phyloP scores from a whole-genome alignment of 2,329 filamentous ascomycete genomes.

The Spiromastix sp. region DNA sequence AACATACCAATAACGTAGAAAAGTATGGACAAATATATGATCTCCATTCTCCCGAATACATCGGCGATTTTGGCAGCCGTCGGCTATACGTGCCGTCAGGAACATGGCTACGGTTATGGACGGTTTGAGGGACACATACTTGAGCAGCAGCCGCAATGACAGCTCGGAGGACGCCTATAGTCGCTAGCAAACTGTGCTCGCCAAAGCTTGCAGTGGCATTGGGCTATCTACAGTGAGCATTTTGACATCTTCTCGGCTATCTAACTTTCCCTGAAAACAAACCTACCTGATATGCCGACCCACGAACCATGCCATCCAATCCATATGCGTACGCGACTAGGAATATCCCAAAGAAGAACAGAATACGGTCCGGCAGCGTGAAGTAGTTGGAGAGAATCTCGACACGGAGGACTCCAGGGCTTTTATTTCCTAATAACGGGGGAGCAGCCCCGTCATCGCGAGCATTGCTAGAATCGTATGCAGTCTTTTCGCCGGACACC shows the following conservation, averaged over 20 bases:
- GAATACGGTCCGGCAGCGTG: conserved; percentile 41
- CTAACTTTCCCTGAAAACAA: conserved; percentile 8
- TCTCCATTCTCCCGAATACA: conserved; percentile 52
- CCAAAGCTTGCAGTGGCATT: conserved; percentile 43
- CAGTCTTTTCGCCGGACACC: too few relatives aligned
- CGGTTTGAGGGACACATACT: conserved; percentile 16
- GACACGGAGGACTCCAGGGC: conserved; percentile 49
- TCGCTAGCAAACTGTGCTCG: conserved; percentile 47
- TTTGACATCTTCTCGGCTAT: background rate
- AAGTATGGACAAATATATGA: conserved; percentile 44
- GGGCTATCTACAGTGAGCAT: conserved; percentile 26
- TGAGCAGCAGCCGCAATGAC: conserved; percentile 51
- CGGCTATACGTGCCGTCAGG: conserved; percentile 28
- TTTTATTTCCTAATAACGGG: conserved; percentile 19
- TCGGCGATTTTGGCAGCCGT: conserved; percentile 53
- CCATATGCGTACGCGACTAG: conserved; percentile 55
- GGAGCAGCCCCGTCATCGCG: too few relatives aligned
- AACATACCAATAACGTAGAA: conserved; percentile 43
- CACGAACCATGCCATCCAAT: conserved; percentile 47
- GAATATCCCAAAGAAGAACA: conserved; percentile 53
- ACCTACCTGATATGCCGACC: conserved; percentile 38
- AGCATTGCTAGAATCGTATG: too few relatives aligned
- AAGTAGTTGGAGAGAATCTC: conserved; percentile 47
- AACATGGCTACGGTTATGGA: background rate
- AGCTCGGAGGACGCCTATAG: conserved; percentile 47